phyloP scores from a whole-genome alignment of 805 yeast genomes.

The Candida sakaeoensis region DNA sequence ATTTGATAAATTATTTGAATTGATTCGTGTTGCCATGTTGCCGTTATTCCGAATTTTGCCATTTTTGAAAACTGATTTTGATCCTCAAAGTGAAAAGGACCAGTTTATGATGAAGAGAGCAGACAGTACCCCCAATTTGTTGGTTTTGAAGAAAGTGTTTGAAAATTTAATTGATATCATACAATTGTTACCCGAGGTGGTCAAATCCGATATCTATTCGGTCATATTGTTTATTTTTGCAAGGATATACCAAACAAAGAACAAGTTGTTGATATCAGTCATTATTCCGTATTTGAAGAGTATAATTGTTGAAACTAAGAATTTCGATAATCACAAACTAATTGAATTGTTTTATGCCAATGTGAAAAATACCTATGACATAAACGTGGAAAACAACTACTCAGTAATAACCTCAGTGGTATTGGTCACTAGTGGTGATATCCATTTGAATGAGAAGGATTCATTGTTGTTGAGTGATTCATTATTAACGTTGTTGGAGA shows the following conservation, averaged over 20 bases:
- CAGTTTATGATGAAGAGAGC: slow-evolving; percentile 24
- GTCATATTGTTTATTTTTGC: slow-evolving; percentile 65
- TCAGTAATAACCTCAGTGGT: slow-evolving; percentile 32
- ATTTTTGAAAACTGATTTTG: slow-evolving; percentile 47
- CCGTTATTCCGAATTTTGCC: slow-evolving; percentile 62
- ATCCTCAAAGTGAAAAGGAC: slow-evolving; percentile 23
- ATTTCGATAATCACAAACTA: slow-evolving; percentile 16
- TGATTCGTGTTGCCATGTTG: slow-evolving; percentile 64
- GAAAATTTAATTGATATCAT: slow-evolving; percentile 59
- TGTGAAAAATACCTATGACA: slow-evolving; percentile 18
- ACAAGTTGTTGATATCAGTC: slow-evolving; percentile 43
- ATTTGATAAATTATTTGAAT: slow-evolving; percentile 79
- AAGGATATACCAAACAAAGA: slow-evolving; percentile 45
- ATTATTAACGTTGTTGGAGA: slow-evolving; percentile 22
- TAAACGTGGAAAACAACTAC: slow-evolving; percentile 17
- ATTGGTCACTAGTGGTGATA: slow-evolving; percentile 32
- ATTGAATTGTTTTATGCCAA: slow-evolving; percentile 23
- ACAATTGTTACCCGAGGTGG: slow-evolving; percentile 60
- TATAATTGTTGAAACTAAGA: slow-evolving; percentile 23
- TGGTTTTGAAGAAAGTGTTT: slow-evolving; percentile 47
- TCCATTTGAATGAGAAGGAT: slow-evolving; percentile 23
- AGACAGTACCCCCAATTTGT: slow-evolving; percentile 35
- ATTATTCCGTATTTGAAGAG: slow-evolving; percentile 43
- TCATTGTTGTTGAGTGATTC: slow-evolving; percentile 18
- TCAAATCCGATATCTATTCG: slow-evolving; percentile 66